Evolutionary conservation across 2,329 filamentous ascomycete species (phyloP), one percentile per base, ranked within the genome.

Genomic region (Xylaria sp.): DNA sequence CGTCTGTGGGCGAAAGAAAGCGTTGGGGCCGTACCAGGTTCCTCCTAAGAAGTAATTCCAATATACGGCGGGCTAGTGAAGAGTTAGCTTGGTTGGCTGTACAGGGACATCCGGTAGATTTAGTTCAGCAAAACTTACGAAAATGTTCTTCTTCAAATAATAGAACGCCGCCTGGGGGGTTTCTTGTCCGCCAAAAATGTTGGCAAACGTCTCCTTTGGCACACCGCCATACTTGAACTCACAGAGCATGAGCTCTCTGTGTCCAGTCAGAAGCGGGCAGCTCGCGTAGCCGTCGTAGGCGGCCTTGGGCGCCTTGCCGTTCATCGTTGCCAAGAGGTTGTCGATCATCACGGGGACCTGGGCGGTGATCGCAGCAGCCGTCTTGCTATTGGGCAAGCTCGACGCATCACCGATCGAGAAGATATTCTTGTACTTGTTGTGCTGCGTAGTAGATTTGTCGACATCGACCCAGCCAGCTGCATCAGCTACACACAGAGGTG

Each of bases 401-500:
- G 76, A 78, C 19, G 76, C 77, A 60, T 78, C 77, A 54, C 77
- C 77, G 43, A 76, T 67, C n/a, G 77, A 78, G 70, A 77, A 78
- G 57, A 78, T 73, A 58, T 78, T 78, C 69, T 74, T 64, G 65
- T 70, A 78, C 63, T 76, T 77, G 59, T 61, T 73, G 56, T 76
- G 74, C 43, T 70, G 74, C 2, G 74, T 75, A 2, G 74, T 76
- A 9, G 69, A 71, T 49, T 76, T 74, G 60, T 76, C 69, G 25
- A 76, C 74, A 37, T 75, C 74, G 45, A 75, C 74, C 72, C 71
- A 76, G 33, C 74, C 74, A 1, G 70, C 73, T 1, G 70, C 63
- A 61, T 75, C 72, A 46, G 74, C 86, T 83, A 76, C 73, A 83
- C 82, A 62, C 85, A 76, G 64, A 86, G 25, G 25, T 86, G 0